These are phyloP conservation scores for Dioszegia aurantiaca DNA, from an alignment of 768 basidiomycete species.

Conservation along the genomic window DNA sequence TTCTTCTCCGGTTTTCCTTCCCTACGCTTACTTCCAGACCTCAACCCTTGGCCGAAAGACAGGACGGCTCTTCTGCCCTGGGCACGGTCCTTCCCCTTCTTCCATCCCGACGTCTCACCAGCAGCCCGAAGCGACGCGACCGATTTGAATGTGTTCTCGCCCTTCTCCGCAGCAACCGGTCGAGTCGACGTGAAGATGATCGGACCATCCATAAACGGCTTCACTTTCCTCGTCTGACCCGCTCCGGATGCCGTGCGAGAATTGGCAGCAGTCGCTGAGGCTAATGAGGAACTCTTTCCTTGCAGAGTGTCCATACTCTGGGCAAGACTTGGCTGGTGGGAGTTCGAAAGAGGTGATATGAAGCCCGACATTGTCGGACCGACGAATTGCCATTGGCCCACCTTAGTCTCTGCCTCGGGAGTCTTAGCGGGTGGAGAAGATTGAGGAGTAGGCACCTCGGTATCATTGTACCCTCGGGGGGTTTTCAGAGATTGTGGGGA, in stretches of 20 bases:
- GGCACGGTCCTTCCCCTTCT: conserved; percentile 22
- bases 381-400: conserved; percentile 22
- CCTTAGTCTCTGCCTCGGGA: background rate
- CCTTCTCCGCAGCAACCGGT: background rate
- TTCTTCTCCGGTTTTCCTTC: background rate
- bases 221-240: background rate
- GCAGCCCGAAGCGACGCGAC: conserved; percentile 4
- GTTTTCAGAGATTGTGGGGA: background rate
- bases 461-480: background rate
- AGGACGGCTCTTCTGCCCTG: conserved; percentile 19
- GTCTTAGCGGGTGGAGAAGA: background rate
- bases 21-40: conserved; percentile 7
- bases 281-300: background rate
- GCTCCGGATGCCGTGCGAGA: too few relatives aligned
- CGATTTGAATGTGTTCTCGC: conserved; percentile 18
- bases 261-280: background rate
- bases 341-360: conserved; percentile 17
- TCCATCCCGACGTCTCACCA: conserved; percentile 12
- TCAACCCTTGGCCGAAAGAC: conserved; percentile 16
- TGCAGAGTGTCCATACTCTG: conserved; percentile 8
- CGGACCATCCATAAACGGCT: conserved; percentile 10
- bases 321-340: conserved; percentile 7
- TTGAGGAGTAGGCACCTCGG: background rate
- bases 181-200: background rate
- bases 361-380: conserved; percentile 28